A percentile compares a stretch with the other conserved stretches of the same genome.
phyloP scores from a whole-genome alignment of 2,329 filamentous ascomycete genomes.

The Claviceps sp. region DNA sequence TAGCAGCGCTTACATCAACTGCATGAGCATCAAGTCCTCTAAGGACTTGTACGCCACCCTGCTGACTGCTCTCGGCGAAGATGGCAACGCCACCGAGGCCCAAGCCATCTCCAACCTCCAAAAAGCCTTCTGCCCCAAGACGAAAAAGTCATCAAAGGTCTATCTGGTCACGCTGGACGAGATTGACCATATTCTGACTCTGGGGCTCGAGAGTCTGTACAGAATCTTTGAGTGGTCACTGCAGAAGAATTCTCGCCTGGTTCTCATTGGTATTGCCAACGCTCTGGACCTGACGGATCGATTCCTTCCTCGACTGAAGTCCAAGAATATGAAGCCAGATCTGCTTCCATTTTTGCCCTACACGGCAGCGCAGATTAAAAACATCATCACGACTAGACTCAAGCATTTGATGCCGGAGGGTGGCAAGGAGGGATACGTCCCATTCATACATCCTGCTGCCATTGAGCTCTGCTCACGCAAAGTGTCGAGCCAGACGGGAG shows the following conservation, averaged over 20 bases:
- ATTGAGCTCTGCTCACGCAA: constrained; percentile 92
- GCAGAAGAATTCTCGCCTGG: constrained; percentile 61
- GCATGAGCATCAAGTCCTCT: constrained; percentile 88
- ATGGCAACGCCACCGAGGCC: constrained; percentile 45
- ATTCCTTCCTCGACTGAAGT: constrained; percentile 84
- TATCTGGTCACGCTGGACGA: constrained; percentile 88
- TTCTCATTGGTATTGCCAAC: constrained; percentile 89
- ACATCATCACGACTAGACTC: constrained; percentile 73
- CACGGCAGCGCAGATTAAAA: constrained; percentile 72
- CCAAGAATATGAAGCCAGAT: constrained; percentile 79
- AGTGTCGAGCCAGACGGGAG: constrained; percentile 84
- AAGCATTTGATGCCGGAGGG: constrained; percentile 51
- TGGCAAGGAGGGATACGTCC: constrained; percentile 49
- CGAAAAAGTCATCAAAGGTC: constrained; percentile 38
- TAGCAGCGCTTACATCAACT: constrained; percentile 76
- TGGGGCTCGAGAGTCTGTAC: constrained; percentile 82
- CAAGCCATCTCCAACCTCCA: constrained; percentile 57
- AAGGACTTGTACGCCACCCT: constrained; percentile 75
- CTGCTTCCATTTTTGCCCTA: constrained; percentile 90
- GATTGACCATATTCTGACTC: constrained; percentile 81
- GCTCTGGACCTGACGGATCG: constrained; percentile 91
- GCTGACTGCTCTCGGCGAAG: constrained; percentile 52
- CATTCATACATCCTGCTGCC: constrained; percentile 86
- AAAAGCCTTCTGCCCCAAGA: constrained; percentile 54
- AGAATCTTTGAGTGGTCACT: constrained; percentile 95